Evolutionary conservation across 176 grass and related monocot species (phyloP).

Genomic region (Oryza australiensis): DNA sequence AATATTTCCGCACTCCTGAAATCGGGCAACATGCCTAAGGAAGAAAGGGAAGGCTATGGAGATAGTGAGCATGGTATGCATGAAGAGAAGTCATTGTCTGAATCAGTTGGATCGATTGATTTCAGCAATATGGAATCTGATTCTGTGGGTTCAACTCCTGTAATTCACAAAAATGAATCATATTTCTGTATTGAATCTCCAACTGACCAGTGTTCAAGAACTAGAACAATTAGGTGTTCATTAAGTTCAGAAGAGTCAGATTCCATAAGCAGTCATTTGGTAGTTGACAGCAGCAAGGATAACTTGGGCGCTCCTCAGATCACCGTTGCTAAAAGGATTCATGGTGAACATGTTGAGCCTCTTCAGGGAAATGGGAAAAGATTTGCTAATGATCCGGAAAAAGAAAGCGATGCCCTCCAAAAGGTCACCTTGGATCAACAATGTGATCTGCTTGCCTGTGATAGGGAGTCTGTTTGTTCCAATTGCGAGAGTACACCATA

Average conservation of each 20-base stretch:
- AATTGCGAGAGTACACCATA: background rate
- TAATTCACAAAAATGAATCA: slow-evolving; percentile 22
- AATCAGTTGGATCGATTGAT: slow-evolving; percentile 51
- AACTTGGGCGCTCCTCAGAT: background rate
- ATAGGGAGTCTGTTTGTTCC: slow-evolving; percentile 45
- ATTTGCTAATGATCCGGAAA: background rate
- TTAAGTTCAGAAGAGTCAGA: slow-evolving; percentile 40
- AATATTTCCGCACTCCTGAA: slow-evolving; percentile 24
- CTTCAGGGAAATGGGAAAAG: background rate
- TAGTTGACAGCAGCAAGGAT: background rate
- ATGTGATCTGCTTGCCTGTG: slow-evolving; percentile 12
- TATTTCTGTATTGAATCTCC: slow-evolving; percentile 6
- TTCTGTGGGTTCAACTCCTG: slow-evolving; percentile 34
- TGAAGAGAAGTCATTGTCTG: slow-evolving; percentile 44
- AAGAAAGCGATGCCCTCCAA: slow-evolving; percentile 13
- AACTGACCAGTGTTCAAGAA: slow-evolving; percentile 42
- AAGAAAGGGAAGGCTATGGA: slow-evolving; percentile 36
- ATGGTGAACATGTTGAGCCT: background rate
- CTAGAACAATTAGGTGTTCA: slow-evolving; percentile 22
- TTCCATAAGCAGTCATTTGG: slow-evolving; percentile 27
- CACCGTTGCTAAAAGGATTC: background rate
- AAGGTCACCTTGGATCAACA: slow-evolving; percentile 18
- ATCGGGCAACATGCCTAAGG: slow-evolving; percentile 21
- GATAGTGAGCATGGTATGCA: slow-evolving; percentile 34
- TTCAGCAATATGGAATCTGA: slow-evolving; percentile 13